Percentiles rank a stretch among this genome's conserved stretches.
phyloP scores from a whole-genome alignment of 495 filamentous ascomycete species.

The Aspergillus asperescens region DNA sequence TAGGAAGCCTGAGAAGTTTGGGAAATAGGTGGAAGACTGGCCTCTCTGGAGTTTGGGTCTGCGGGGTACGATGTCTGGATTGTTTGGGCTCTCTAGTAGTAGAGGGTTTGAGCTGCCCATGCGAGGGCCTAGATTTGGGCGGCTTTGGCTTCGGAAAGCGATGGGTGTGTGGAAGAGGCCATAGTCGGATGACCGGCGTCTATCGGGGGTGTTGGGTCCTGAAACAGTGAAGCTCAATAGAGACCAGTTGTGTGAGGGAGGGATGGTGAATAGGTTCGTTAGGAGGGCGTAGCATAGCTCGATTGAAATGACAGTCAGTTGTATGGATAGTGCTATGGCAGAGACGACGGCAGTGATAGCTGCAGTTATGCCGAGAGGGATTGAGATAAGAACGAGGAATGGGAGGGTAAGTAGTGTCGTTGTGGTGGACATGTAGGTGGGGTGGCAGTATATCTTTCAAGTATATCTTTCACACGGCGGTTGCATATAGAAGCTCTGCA shows the following conservation, averaged over 20 bases:
- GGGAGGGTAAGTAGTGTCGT: slow-evolving; percentile 53
- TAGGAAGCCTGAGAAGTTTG: slow-evolving; percentile 18
- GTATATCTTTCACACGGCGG: neutral
- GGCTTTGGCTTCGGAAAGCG: slow-evolving; percentile 3
- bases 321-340: slow-evolving; percentile 57
- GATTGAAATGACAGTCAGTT: slow-evolving; percentile 62
- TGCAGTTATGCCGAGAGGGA: slow-evolving; percentile 66
- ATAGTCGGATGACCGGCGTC: slow-evolving; percentile 28
- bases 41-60: slow-evolving; percentile 16
- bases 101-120: neutral
- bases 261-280: slow-evolving; percentile 51
- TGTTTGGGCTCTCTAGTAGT: neutral
- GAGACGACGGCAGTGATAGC: slow-evolving; percentile 63
- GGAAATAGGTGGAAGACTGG: slow-evolving; percentile 9
- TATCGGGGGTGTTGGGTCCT: slow-evolving; percentile 27
- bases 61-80: slow-evolving; percentile 1
- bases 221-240: slow-evolving; percentile 31
- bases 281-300: slow-evolving; percentile 59
- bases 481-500: slow-evolving; percentile 1
- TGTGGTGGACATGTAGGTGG: slow-evolving; percentile 38
- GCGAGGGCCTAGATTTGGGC: slow-evolving; percentile 13
- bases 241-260: slow-evolving; percentile 25
- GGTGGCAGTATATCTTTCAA: neutral
- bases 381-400: slow-evolving; percentile 56
- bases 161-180: slow-evolving; percentile 14